phyloP scores from a whole-genome alignment of 2,329 filamentous ascomycete species.

The Ceratocystiopsis brevicomis region DNA sequence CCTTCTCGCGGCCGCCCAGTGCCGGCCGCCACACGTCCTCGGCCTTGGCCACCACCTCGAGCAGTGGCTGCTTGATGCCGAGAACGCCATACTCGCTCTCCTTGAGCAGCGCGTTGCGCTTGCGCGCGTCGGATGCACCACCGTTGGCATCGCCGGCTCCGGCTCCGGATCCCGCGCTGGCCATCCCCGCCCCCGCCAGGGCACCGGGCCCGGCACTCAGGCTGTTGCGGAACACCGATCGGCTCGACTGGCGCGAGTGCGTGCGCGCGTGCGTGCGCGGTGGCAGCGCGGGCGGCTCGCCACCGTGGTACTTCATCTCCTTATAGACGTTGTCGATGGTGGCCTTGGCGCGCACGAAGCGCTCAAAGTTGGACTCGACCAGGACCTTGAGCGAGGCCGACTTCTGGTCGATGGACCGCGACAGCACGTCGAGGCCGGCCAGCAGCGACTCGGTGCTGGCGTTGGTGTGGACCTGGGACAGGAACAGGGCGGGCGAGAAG shows the following conservation, averaged over 20 bases:
- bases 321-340: constrained; percentile 98
- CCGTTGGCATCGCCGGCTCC: not conserved
- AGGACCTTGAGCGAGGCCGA: constrained; percentile 90
- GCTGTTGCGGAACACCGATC: constrained; percentile 42
- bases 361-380: constrained; percentile 95
- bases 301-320: constrained; percentile 71
- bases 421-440: constrained; percentile 66
- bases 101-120: constrained; percentile 80
- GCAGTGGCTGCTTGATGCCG: constrained; percentile 71
- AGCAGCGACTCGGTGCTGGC: constrained; percentile 70
- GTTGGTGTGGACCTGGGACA: constrained; percentile 76
- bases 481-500: constrained; percentile 80
- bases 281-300: constrained; percentile 22
- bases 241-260: constrained; percentile 50
- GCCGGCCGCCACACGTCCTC: constrained; percentile 97
- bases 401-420: constrained; percentile 89
- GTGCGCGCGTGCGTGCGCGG: constrained; percentile 13
- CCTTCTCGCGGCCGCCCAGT: constrained; percentile 74
- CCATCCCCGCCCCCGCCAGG: not conserved
- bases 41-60: constrained; percentile 82
- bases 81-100: constrained; percentile 81
- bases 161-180: constrained; percentile 1
- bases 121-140: constrained; percentile 19
- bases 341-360: constrained; percentile 90
- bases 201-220: constrained; percentile 10